A percentile compares a stretch with the other conserved stretches of the same genome.
Conservation (phyloP, 1,284 basidiomycete genomes). For the Rhodotorula sp. region DNA sequence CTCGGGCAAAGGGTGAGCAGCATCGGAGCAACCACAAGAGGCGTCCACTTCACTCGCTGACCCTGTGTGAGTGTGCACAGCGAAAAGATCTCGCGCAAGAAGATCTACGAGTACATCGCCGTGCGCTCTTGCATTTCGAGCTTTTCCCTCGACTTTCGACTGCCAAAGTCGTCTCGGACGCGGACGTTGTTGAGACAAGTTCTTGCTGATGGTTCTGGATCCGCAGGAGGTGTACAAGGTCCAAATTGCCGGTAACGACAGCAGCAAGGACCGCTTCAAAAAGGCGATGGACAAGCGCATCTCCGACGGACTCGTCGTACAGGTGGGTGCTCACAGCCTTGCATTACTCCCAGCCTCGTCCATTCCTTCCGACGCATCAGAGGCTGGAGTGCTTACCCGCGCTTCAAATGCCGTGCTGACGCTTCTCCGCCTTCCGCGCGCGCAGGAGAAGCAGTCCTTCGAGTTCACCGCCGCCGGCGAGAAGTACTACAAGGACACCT, state of each 20-base stretch:
- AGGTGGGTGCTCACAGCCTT: background rate
- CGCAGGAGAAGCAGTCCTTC: background rate
- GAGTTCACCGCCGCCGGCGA: background rate
- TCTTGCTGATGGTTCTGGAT: accelerated
- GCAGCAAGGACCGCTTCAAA: background rate
- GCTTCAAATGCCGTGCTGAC: background rate
- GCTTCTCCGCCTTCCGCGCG: background rate
- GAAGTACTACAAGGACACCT: background rate
- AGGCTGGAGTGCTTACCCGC: no score
- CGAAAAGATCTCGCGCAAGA: background rate
- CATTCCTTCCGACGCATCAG: background rate
- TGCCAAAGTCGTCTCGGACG: no score
- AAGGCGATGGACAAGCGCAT: background rate
- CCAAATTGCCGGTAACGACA: background rate
- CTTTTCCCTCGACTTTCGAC: no score
- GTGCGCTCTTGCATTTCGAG: background rate
- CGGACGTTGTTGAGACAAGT: no score
- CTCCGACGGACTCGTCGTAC: background rate
- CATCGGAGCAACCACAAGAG: no score
- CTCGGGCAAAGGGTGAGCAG: background rate
- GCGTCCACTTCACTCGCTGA: no score
- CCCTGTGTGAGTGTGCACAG: background rate
- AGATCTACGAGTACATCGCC: background rate
- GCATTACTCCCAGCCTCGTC: background rate
- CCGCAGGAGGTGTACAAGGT: background rate